Conservation (phyloP, 768 basidiomycete species). For the Royoungia palumana region DNA sequence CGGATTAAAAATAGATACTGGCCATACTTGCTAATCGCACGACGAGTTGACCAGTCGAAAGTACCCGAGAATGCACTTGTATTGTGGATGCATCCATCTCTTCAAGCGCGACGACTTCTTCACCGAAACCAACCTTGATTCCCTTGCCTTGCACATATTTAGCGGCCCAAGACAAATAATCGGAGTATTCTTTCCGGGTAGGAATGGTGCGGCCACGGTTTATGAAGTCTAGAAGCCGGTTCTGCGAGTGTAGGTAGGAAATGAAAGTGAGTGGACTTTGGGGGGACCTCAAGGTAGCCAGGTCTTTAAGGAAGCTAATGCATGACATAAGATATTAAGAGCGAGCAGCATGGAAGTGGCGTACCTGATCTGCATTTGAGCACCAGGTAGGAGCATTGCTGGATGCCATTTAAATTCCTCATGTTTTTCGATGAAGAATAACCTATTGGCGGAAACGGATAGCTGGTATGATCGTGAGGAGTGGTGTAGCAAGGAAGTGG, state of each 20-base stretch:
- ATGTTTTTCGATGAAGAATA: constrained; percentile 50
- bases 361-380: constrained; percentile 53
- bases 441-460: constrained; percentile 25
- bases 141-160: constrained; percentile 42
- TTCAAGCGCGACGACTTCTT: constrained; percentile 42
- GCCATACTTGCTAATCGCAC: constrained; percentile 40
- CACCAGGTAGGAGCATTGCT: constrained; percentile 51
- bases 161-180: constrained; percentile 54
- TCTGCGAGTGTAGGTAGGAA: constrained; percentile 48
- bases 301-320: constrained; percentile 49
- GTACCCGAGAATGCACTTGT: constrained; percentile 36
- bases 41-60: constrained; percentile 34
- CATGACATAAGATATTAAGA: constrained; percentile 4
- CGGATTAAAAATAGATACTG: neutral
- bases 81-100: constrained; percentile 35
- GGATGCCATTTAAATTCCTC: constrained; percentile 51
- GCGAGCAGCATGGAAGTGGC: neutral
- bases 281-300: constrained; percentile 51
- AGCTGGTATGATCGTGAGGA: constrained; percentile 7
- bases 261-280: constrained; percentile 51
- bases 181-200: constrained; percentile 50
- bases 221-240: constrained; percentile 49
- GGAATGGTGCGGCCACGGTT: constrained; percentile 51
- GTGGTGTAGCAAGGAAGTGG: neutral
- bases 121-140: constrained; percentile 42